These are phyloP conservation scores for Exophiala oligosperma DNA, from an alignment of 2,329 filamentous ascomycete species.

Conservation along the genomic window DNA sequence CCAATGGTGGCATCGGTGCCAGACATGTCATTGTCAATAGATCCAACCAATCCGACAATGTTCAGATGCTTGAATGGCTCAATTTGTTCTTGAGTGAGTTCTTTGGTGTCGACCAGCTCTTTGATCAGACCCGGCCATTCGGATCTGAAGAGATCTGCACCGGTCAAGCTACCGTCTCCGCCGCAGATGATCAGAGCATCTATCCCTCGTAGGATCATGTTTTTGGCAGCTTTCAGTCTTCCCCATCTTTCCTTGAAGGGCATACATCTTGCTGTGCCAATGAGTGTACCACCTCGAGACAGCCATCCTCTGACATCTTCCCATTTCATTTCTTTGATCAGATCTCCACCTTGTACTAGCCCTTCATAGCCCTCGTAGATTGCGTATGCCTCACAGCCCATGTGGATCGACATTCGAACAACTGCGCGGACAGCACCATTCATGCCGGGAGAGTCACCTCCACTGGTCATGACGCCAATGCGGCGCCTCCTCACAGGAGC, in stretches of 20 bases:
- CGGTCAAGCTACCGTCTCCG: slow-evolving; percentile 93
- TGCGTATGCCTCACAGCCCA: slow-evolving; percentile 76
- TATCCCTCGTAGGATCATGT: slow-evolving; percentile 89
- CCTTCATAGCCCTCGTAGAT: slow-evolving; percentile 96
- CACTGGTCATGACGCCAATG: slow-evolving; percentile 91
- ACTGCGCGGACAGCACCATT: slow-evolving; percentile 87
- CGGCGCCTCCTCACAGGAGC: slow-evolving; percentile 54
- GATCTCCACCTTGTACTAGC: slow-evolving; percentile 81
- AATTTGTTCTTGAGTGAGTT: slow-evolving; percentile 70
- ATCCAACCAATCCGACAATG: slow-evolving; percentile 93
- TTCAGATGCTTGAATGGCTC: slow-evolving; percentile 83
- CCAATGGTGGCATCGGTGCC: slow-evolving; percentile 97
- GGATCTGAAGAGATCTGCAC: slow-evolving; percentile 85
- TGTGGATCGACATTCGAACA: slow-evolving; percentile 85
- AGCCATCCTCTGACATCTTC: slow-evolving; percentile 92
- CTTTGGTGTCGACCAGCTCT: slow-evolving; percentile 74
- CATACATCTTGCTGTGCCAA: slow-evolving; percentile 91
- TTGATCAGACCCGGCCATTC: slow-evolving; percentile 89
- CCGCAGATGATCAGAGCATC: slow-evolving; percentile 96
- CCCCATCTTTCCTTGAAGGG: slow-evolving; percentile 87
- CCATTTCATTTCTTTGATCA: slow-evolving; percentile 88
- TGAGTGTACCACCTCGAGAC: slow-evolving; percentile 90
- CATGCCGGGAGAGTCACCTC: slow-evolving; percentile 94
- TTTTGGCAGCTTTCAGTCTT: slow-evolving; percentile 82
- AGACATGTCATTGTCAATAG: slow-evolving; percentile 97